Conservation (phyloP, 345 rosid species). For the Pistacia atlantica region DNA sequence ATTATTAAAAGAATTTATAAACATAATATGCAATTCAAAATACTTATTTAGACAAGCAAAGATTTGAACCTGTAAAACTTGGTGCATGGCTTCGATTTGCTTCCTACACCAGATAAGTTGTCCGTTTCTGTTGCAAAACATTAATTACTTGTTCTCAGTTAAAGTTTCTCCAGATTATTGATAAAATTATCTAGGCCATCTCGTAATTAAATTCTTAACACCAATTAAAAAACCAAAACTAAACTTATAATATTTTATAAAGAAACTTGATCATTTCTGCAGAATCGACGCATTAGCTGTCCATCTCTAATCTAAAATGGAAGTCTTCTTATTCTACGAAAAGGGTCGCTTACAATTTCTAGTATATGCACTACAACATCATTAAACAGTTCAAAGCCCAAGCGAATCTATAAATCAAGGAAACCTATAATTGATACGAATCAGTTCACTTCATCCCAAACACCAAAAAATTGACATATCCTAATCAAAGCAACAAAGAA, state of each 20-base stretch:
- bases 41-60: slow-evolving; percentile 53
- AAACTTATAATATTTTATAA: neutral
- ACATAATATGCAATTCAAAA: slow-evolving; percentile 28
- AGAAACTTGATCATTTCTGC: neutral
- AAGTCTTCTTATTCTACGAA: neutral
- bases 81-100: slow-evolving; percentile 99
- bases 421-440: neutral
- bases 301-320: neutral
- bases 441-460: neutral
- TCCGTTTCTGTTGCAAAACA: slow-evolving; percentile 90
- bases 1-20: slow-evolving; percentile 26
- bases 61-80: slow-evolving; percentile 99
- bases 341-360: neutral
- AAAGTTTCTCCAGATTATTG: slow-evolving; percentile 31
- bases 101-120: slow-evolving; percentile 95
- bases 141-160: slow-evolving; percentile 60
- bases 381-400: no score
- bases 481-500: neutral
- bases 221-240: neutral
- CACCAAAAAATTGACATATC: neutral
- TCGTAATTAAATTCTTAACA: slow-evolving; percentile 7
- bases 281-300: neutral
- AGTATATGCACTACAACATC: neutral
- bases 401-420: neutral
- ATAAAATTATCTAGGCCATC: slow-evolving; percentile 11